Conservation (phyloP, 495 filamentous ascomycete genomes). For the Penicillium antarcticum region DNA sequence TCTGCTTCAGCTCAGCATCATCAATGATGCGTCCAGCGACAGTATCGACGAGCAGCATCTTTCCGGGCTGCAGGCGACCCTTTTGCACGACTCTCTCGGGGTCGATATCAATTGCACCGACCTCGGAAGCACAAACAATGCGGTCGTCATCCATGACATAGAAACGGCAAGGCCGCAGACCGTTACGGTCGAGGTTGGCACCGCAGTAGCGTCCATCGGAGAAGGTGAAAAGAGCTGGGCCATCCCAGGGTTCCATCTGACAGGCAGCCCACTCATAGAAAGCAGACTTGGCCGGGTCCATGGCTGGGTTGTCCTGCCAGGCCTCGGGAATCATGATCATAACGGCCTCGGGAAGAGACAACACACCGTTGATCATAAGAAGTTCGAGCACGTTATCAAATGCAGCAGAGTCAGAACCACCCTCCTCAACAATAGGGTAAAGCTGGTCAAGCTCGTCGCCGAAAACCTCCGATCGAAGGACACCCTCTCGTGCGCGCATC, state of each 20-base stretch:
- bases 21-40: conserved; percentile 94
- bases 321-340: conserved; percentile 99
- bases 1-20: conserved; percentile 88
- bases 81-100: conserved; percentile 91
- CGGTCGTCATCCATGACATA: conserved; percentile 98
- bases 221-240: conserved; percentile 96
- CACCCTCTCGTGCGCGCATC: conserved; percentile 97
- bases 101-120: conserved; percentile 90
- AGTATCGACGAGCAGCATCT: conserved; percentile 97
- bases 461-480: conserved; percentile 90
- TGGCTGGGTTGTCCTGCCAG: conserved; percentile 90
- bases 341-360: conserved; percentile 94
- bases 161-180: conserved; percentile 94
- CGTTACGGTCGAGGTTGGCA: conserved; percentile 98
- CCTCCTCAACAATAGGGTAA: conserved; percentile 96
- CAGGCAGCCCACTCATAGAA: conserved; percentile 99
- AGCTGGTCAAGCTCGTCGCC: conserved; percentile 87
- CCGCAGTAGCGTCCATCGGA: conserved; percentile 97
- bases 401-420: conserved; percentile 95
- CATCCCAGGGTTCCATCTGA: conserved; percentile 99
- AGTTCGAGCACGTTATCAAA: conserved; percentile 98
- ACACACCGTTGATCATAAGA: conserved; percentile 92
- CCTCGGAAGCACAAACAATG: conserved; percentile 97
- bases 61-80: conserved; percentile 90
- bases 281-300: conserved; percentile 94